These are phyloP conservation scores for Calonectria pseudoreteaudii DNA, from an alignment of 2,329 filamentous ascomycete genomes.

Conservation along the genomic window DNA sequence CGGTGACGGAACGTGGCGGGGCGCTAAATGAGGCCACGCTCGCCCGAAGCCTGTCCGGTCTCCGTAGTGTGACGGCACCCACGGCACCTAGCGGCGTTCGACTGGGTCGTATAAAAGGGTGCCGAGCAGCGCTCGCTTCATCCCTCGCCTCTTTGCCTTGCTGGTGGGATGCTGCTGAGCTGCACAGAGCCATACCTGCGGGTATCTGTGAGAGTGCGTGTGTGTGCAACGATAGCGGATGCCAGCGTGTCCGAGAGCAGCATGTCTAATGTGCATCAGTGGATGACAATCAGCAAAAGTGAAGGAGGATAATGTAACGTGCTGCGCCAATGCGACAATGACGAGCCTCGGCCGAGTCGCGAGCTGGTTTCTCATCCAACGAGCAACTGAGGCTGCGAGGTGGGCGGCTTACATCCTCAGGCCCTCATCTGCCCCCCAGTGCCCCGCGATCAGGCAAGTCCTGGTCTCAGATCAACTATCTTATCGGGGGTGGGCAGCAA, in stretches of 20 bases:
- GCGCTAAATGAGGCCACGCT: constrained; percentile 33
- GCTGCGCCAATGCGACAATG: constrained; percentile 1
- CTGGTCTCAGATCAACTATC: constrained; percentile 12
- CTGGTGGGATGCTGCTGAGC: constrained; percentile 29
- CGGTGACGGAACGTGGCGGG: constrained; percentile 34
- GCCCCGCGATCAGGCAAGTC: neutral
- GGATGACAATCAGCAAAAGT: constrained; percentile 14
- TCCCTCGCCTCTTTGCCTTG: constrained; percentile 17
- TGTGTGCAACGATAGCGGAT: constrained; percentile 7
- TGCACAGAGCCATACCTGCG: constrained; percentile 26
- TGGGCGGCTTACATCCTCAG: constrained; percentile 22
- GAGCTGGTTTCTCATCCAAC: neutral
- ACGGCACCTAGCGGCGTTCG: neutral
- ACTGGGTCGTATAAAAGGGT: constrained; percentile 30
- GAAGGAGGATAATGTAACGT: constrained; percentile 13
- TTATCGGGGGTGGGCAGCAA: neutral
- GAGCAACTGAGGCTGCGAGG: neutral
- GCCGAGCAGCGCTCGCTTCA: constrained; percentile 3
- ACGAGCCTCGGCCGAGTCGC: neutral
- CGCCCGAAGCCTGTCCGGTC: constrained; percentile 17
- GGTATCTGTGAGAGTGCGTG: neutral
- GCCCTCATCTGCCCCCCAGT: neutral
- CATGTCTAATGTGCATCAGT: constrained; percentile 6
- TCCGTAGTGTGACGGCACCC: constrained; percentile 21
- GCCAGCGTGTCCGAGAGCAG: constrained; percentile 27